Evolutionary conservation across 2,329 filamentous ascomycete species (phyloP).

Genomic region (Exophiala xenobiotica): DNA sequence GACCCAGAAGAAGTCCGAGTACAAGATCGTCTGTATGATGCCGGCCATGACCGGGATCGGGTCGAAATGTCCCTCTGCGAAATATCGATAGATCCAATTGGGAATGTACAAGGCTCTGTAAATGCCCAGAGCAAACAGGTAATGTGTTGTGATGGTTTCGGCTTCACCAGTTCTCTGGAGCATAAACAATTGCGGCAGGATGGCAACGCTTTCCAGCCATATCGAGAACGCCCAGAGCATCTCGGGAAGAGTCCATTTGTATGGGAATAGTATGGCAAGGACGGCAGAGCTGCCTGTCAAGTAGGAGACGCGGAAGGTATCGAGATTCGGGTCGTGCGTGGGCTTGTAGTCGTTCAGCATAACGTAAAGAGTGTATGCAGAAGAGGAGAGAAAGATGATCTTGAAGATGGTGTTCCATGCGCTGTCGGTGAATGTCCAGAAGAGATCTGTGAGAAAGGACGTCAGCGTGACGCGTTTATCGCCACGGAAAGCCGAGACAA

Average conservation of each 20-base stretch:
- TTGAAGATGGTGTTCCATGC: constrained; percentile 96
- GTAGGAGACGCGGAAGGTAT: constrained; percentile 97
- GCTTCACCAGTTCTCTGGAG: constrained; percentile 95
- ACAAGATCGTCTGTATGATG: constrained; percentile 87
- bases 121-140: constrained; percentile 86
- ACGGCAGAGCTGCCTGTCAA: constrained; percentile 73
- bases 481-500: constrained; percentile 27
- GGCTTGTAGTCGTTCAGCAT: constrained; percentile 98
- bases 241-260: constrained; percentile 74
- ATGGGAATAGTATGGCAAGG: constrained; percentile 79
- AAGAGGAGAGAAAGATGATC: constrained; percentile 85
- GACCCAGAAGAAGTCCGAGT: constrained; percentile 99
- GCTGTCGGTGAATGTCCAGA: constrained; percentile 76
- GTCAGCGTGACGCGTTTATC: too few relatives aligned
- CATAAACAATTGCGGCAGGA: constrained; percentile 97
- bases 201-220: constrained; percentile 96
- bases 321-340: constrained; percentile 92
- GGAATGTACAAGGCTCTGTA: constrained; percentile 97
- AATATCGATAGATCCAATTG: constrained; percentile 95
- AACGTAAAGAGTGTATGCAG: constrained; percentile 92
- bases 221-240: constrained; percentile 97
- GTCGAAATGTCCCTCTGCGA: constrained; percentile 76
- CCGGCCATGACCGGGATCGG: constrained; percentile 86
- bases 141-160: constrained; percentile 99
- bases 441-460: constrained; percentile 79